Evolutionary conservation across 306 rosid species (phyloP), one percentile per base, ranked within the genome.

Genomic region (Cucurbita argyrosperma): DNA sequence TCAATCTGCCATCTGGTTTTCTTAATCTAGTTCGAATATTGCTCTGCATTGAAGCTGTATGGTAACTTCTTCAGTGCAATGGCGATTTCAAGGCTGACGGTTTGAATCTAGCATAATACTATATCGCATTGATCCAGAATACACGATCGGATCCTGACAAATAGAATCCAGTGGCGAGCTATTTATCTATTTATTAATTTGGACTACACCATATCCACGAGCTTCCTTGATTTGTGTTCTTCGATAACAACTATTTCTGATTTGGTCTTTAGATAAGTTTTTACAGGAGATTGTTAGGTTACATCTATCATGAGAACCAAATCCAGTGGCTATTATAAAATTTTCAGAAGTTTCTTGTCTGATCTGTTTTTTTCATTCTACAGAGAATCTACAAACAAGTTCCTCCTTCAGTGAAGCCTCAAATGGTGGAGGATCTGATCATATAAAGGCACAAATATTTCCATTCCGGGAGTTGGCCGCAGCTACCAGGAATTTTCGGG

Each of bases 401-500:
- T 83, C 94, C 62, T 80, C 92, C 50, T 76, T 68, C 54, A 83
- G 72, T 72, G 91, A 83, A 75, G 64, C 82, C 71, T 72, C 83
- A 35, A 83, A 80, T 76, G 85, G 76, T 81, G 96, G 90, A 65
- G 85, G 88, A 43, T 64, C 92, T 26, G 90, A 84, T 69, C 89
- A 85, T 79, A 90, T 94, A 78, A 86, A 93, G 53, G 97, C 98
- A 39, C 90, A 90, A 81, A 90, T 82, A 46, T 94, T 90, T 82
- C 70, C 89, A 60, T 94, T 88, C 82, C 96, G 94, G 57, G 98
- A 94, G 75, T 76, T 94, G 90, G 97, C 95, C 14, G 76, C 80
- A n/a, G 98, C 98, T 71, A 89, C 98, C 77, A 89, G 85, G 82
- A 90, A 94, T 73, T 94, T 94, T 69, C 85, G 87, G 80, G 80